phyloP scores from a whole-genome alignment of 208 protist species.

The Leishmania martiniquensis region DNA sequence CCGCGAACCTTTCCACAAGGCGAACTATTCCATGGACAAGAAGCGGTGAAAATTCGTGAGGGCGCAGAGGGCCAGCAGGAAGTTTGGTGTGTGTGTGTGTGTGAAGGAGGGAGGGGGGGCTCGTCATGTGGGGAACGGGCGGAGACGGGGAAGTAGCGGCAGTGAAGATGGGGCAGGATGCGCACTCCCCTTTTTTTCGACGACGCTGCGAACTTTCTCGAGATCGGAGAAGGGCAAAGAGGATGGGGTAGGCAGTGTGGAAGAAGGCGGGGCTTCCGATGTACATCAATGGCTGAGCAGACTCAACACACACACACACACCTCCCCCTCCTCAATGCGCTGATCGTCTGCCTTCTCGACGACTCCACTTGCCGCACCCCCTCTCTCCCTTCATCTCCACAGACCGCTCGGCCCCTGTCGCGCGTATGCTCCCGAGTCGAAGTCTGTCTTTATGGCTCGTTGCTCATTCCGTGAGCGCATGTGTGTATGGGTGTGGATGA shows the following conservation, averaged over 20 bases:
- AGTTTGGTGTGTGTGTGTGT: no score
- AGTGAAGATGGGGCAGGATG: background rate
- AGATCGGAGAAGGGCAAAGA: background rate
- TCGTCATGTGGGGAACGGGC: no score
- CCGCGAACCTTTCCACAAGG: conserved; percentile 19
- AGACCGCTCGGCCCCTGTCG: no score
- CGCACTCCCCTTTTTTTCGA: background rate
- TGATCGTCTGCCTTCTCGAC: background rate
- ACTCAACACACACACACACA: background rate
- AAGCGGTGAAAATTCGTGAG: background rate
- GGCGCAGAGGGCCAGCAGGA: background rate
- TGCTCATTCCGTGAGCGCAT: no score
- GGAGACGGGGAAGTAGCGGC: background rate
- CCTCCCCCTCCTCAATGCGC: background rate
- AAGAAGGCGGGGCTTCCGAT: background rate
- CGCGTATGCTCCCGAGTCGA: background rate
- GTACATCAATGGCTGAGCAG: background rate
- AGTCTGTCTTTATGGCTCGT: no score
- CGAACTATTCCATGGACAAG: conserved; percentile 5
- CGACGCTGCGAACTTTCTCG: background rate
- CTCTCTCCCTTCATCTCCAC: background rate
- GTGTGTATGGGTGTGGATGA: no score
- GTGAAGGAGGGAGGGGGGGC: no score
- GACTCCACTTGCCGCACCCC: background rate
- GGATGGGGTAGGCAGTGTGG: background rate